Evolutionary conservation across 1,284 basidiomycete species (phyloP), one percentile per base, ranked within the genome.

Genomic region (Schizophyllum commune): DNA sequence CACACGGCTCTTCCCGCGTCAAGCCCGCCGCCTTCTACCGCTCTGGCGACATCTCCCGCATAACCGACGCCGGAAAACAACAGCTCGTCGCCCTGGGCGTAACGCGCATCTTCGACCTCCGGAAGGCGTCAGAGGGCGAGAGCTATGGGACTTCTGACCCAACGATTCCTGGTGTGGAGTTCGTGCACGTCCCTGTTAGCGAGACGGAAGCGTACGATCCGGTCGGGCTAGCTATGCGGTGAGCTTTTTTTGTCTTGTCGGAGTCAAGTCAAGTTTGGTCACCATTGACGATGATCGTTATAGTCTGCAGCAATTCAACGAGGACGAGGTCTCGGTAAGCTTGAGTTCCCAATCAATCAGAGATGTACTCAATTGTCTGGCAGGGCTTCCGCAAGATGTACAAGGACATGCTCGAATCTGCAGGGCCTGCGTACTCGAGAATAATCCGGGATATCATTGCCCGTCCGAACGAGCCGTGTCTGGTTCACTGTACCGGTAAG

Each of bases 401-500:
- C 62, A 62, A 65, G 1, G 69, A 71, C 55, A 72, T 75, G 15
- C 66, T 80, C n/a, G 68, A 72, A 34, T 64, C 65, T 21, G 74
- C 70, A 4, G 71, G 69, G 4, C 62, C 70, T 13, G 70, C 75
- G 0, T 73, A 73, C 32, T 71, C 72, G 53, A 64, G 61, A 6
- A 69, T 79, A 20, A 69, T 79, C 55, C 61, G 69, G n/a, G 74
- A 78, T 60, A 59, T 80, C 13, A 68, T 74, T 34, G 75, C 79
- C 53, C 63, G 71, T 21, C 74, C 76, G 8, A 71, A 73, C 57
- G 69, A 75, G 59, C 72, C 74, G 11, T 76, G 74, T 62, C 66
- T 79, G 52, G 67, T 80, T 9, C 77, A 79, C 64, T 80, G 78
- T 65, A 79, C 78, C 20, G 75, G 78, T 77, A 57, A 22, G 69